These are phyloP conservation scores for Coniochaeta ligniaria DNA, from an alignment of 2,329 filamentous ascomycete species.

Conservation along the genomic window DNA sequence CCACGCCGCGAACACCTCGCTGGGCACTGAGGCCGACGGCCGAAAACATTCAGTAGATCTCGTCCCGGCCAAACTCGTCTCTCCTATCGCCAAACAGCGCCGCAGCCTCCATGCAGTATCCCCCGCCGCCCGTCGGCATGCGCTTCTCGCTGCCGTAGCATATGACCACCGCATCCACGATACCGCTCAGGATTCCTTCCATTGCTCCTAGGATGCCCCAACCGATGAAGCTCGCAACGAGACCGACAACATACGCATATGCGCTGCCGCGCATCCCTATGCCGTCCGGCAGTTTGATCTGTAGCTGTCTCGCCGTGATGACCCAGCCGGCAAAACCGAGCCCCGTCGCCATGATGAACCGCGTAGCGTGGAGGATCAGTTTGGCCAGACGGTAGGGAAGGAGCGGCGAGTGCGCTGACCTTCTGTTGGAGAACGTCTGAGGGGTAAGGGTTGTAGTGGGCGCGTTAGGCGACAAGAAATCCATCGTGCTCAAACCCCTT, in stretches of 20 bases:
- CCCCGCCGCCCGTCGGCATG: slow-evolving; percentile 58
- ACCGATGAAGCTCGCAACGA: slow-evolving; percentile 89
- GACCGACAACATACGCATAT: slow-evolving; percentile 89
- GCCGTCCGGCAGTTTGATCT: slow-evolving; percentile 48
- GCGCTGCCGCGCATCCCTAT: slow-evolving; percentile 65
- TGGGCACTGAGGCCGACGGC: neutral
- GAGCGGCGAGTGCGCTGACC: slow-evolving; percentile 34
- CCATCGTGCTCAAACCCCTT: slow-evolving; percentile 72
- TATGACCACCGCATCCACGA: slow-evolving; percentile 81
- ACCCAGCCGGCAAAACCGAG: slow-evolving; percentile 97
- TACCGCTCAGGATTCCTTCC: slow-evolving; percentile 80
- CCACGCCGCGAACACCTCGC: neutral
- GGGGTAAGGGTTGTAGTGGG: slow-evolving; percentile 67
- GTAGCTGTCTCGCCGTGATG: slow-evolving; percentile 74
- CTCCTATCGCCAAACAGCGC: slow-evolving; percentile 69
- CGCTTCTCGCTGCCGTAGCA: slow-evolving; percentile 89
- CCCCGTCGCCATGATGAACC: slow-evolving; percentile 83
- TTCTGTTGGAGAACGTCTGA: slow-evolving; percentile 33
- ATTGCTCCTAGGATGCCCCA: slow-evolving; percentile 89
- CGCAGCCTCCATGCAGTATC: slow-evolving; percentile 88
- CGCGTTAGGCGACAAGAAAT: slow-evolving; percentile 66
- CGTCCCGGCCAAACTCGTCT: slow-evolving; percentile 12
- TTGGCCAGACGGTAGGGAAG: slow-evolving; percentile 87
- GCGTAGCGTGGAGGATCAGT: slow-evolving; percentile 80
- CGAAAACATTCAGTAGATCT: slow-evolving; percentile 2